Conservation (phyloP, 345 rosid species). For the Physaria fendleri region DNA sequence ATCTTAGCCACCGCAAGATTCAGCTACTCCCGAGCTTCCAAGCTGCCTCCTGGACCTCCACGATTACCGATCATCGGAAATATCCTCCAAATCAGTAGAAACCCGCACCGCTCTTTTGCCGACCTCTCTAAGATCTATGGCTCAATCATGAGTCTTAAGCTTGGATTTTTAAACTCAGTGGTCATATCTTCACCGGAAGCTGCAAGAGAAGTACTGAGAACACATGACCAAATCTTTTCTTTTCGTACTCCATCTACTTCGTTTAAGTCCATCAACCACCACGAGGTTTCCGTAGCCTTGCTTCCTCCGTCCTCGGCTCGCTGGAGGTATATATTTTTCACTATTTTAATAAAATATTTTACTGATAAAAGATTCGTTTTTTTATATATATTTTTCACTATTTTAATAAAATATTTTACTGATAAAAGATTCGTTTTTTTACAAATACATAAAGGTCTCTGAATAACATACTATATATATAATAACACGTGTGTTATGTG, state of each 20-base stretch:
- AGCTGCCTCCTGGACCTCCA: conserved; percentile 14
- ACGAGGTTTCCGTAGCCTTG: conserved; percentile 13
- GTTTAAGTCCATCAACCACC: conserved; percentile 3
- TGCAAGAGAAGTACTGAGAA: conserved; percentile 17
- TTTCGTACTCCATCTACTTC: conserved; percentile 4
- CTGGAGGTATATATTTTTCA: conserved; percentile 37
- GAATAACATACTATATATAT: too few species aligned
- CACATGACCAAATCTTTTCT: conserved; percentile 23
- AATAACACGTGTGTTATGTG: too few species aligned
- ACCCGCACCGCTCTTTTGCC: conserved; percentile 25
- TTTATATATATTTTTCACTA: too few species aligned
- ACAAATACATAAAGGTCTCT: too few species aligned
- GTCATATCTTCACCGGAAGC: conserved; percentile 19
- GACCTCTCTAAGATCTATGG: conserved; percentile 32
- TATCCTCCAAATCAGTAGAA: conserved; percentile 28
- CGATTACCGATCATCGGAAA: conserved; percentile 35
- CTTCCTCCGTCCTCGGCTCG: conserved; percentile 13
- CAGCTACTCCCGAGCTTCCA: not conserved
- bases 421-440: too few species aligned
- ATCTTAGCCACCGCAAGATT: conserved; percentile 16
- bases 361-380: too few species aligned
- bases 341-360: too few species aligned
- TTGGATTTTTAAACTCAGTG: conserved; percentile 14
- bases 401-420: too few species aligned
- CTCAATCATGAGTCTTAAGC: conserved; percentile 32